Percentiles rank a stretch among this genome's conserved stretches.
Evolutionary conservation across 2,329 filamentous ascomycete genomes (phyloP).

Genomic region (Diaporthe eres): DNA sequence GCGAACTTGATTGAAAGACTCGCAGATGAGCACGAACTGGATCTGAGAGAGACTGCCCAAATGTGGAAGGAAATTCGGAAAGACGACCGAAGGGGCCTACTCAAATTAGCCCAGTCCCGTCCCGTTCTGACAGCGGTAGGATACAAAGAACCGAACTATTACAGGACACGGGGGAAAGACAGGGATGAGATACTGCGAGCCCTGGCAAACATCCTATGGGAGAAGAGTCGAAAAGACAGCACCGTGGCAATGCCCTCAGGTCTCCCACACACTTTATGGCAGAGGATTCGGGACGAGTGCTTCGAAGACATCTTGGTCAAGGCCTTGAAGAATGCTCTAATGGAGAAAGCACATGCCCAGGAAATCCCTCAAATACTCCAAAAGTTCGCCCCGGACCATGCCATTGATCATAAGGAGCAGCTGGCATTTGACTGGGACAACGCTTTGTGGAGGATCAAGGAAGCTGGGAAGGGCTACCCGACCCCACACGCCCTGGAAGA

Average conservation of each 20-base stretch:
- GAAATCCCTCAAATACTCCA: conserved; percentile 11
- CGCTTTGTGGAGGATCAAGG: conserved; percentile 28
- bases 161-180: conserved; percentile 14
- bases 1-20: conserved; percentile 47
- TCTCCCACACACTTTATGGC: conserved; percentile 27
- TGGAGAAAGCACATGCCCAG: conserved; percentile 3
- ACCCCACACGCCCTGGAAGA: conserved; percentile 33
- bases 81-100: background rate
- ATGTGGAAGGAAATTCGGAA: conserved; percentile 27
- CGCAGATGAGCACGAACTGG: conserved; percentile 37
- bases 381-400: background rate
- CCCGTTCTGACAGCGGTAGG: background rate
- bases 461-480: conserved; percentile 20
- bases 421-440: conserved; percentile 24
- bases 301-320: conserved; percentile 3
- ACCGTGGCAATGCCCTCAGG: conserved; percentile 6
- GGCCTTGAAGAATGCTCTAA: conserved; percentile 12
- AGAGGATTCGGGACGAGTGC: conserved; percentile 31
- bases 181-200: conserved; percentile 24
- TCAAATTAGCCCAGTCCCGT: conserved; percentile 36
- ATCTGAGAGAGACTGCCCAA: conserved; percentile 3
- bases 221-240: conserved; percentile 7
- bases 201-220: conserved; percentile 20
- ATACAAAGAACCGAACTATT: conserved; percentile 32
- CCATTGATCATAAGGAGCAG: background rate